Evolutionary conservation across 176 grass and related monocot genomes (phyloP).

Genomic region (Zea mays): Zm-B73-REFERENCE-NAM-5.0 NC_050105.1:128665501-128666000

Average conservation of each 20-base stretch:
- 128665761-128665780: constrained; percentile 27
- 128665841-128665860: background rate
- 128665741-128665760: constrained; percentile 93
- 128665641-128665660: constrained; percentile 91
- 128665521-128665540: background rate
- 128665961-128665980: too few species aligned
- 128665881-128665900: too few species aligned
- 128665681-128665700: constrained; percentile 90
- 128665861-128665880: too few species aligned
- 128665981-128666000: too few species aligned
- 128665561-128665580: constrained; percentile 1
- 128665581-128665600: background rate
- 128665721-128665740: constrained; percentile 97
- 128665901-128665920: too few species aligned
- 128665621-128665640: constrained; percentile 96
- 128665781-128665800: constrained; percentile 28
- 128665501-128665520: too few species aligned
- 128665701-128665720: constrained; percentile 73
- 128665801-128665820: background rate
- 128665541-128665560: background rate
- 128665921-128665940: too few species aligned
- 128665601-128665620: constrained; percentile 65
- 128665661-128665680: constrained; percentile 90
- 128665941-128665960: too few species aligned
- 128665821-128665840: background rate